A percentile compares a stretch with the other conserved stretches of the same genome.
Evolutionary conservation across 169 alveolate species (phyloP).

Genomic region (Babesia caballi): DNA sequence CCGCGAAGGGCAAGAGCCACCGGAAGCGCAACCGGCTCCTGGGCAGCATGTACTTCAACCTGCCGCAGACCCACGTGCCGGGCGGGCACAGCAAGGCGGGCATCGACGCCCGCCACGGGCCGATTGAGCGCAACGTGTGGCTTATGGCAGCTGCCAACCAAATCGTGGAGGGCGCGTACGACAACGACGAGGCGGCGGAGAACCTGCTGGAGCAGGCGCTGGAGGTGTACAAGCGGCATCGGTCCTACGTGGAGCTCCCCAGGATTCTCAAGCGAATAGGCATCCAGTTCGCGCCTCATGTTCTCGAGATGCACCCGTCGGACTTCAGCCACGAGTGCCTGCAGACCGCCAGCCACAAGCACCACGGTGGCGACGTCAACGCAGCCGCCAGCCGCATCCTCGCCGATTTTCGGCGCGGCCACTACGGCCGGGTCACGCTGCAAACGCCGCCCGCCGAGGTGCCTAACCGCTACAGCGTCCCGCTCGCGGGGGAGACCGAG

Average conservation of each 20-base stretch:
- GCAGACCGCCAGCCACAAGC: constrained; percentile 26
- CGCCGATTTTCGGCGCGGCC: constrained; percentile 75
- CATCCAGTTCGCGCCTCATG: not conserved
- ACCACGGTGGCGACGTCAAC: constrained; percentile 59
- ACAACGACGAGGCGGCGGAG: constrained; percentile 52
- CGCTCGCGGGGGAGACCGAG: not conserved
- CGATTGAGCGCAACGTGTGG: constrained; percentile 46
- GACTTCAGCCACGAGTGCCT: constrained; percentile 37
- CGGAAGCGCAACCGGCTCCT: constrained; percentile 53
- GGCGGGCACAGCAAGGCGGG: constrained; percentile 46
- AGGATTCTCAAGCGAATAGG: constrained; percentile 33
- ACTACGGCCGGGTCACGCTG: constrained; percentile 74
- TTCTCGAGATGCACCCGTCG: constrained; percentile 22
- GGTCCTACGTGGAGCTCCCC: constrained; percentile 24
- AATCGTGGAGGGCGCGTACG: constrained; percentile 58
- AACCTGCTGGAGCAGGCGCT: constrained; percentile 35
- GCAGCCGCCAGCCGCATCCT: constrained; percentile 77
- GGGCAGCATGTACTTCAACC: constrained; percentile 22
- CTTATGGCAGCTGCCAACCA: constrained; percentile 54
- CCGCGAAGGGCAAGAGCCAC: constrained; percentile 15
- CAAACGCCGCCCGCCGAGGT: constrained; percentile 68
- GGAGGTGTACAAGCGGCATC: not conserved
- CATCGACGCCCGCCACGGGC: constrained; percentile 1
- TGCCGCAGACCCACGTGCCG: constrained; percentile 4
- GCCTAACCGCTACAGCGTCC: constrained; percentile 40